Percentiles rank a stretch among this genome's conserved stretches.
These are phyloP conservation scores for Penicillium sp. DNA, from an alignment of 2,329 filamentous ascomycete species.

Conservation along the genomic window DNA sequence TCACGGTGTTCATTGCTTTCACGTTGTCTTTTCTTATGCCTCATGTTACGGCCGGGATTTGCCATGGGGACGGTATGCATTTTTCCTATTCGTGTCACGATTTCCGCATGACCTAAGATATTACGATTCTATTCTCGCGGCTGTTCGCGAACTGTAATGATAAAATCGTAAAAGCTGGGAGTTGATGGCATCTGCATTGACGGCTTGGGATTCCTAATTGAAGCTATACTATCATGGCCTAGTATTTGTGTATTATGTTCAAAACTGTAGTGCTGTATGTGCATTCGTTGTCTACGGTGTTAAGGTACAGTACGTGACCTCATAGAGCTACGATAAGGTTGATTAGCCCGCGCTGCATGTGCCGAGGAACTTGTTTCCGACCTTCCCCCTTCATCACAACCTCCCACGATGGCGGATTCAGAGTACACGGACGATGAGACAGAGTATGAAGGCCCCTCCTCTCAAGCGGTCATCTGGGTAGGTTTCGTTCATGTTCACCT, in stretches of 20 bases:
- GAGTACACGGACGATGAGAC: slow-evolving; percentile 24
- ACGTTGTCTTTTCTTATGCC: slow-evolving; percentile 22
- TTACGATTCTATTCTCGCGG: slow-evolving; percentile 25
- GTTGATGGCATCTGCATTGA: slow-evolving; percentile 25
- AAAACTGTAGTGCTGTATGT: neutral
- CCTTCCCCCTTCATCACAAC: neutral
- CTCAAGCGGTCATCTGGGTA: slow-evolving; percentile 14
- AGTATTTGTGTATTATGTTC: too few species aligned
- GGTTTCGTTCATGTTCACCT: neutral
- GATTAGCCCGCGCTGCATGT: neutral
- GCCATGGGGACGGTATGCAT: slow-evolving; percentile 28
- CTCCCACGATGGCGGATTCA: slow-evolving; percentile 19
- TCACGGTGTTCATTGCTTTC: slow-evolving; percentile 22
- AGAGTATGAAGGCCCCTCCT: slow-evolving; percentile 19
- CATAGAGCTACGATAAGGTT: neutral
- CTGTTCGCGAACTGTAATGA: slow-evolving; percentile 36
- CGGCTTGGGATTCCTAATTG: slow-evolving; percentile 22
- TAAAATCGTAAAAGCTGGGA: slow-evolving; percentile 39
- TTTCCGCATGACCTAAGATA: slow-evolving; percentile 27
- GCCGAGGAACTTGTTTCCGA: slow-evolving; percentile 9
- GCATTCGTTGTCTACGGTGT: neutral
- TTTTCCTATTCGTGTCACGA: slow-evolving; percentile 27
- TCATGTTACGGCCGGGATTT: slow-evolving; percentile 26
- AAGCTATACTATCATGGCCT: slow-evolving; percentile 9
- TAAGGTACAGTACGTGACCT: neutral